Percentiles rank a stretch among this genome's conserved stretches.
phyloP scores from a whole-genome alignment of 2,329 filamentous ascomycete species.

The Sporothrix phasma region DNA sequence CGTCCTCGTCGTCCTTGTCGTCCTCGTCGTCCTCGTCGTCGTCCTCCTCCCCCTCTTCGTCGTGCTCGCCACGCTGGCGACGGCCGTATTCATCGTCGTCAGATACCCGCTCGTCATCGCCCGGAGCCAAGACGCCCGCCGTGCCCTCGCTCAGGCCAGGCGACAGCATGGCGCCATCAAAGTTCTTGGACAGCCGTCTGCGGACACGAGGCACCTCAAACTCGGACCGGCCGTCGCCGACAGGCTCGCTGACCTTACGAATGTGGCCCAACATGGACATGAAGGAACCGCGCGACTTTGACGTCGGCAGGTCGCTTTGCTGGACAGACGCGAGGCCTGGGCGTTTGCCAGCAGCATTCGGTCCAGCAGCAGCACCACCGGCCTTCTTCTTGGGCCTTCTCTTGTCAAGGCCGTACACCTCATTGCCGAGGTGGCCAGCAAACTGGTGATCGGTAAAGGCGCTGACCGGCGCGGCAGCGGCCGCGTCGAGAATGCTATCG shows the following conservation, averaged over 20 bases:
- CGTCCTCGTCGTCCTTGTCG: slow-evolving; percentile 35
- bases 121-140: slow-evolving; percentile 12
- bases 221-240: slow-evolving; percentile 14
- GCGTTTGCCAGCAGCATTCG: not conserved
- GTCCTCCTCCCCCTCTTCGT: slow-evolving; percentile 33
- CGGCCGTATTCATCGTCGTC: slow-evolving; percentile 29
- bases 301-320: not conserved
- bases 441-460: slow-evolving; percentile 88
- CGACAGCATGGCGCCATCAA: slow-evolving; percentile 6
- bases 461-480: slow-evolving; percentile 73
- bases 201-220: slow-evolving; percentile 14
- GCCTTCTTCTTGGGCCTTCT: slow-evolving; percentile 33
- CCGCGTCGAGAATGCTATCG: slow-evolving; percentile 85
- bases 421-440: slow-evolving; percentile 62
- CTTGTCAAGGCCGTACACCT: slow-evolving; percentile 59
- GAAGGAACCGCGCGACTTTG: slow-evolving; percentile 33
- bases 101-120: slow-evolving; percentile 22
- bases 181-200: slow-evolving; percentile 17
- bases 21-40: slow-evolving; percentile 29
- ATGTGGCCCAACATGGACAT: slow-evolving; percentile 37
- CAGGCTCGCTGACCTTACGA: slow-evolving; percentile 21
- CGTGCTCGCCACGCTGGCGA: slow-evolving; percentile 32
- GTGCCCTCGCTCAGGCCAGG: slow-evolving; percentile 3
- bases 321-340: not conserved
- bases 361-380: not conserved